Base-by-base conservation (phyloP, 768 basidiomycete genomes). In the Psilocybe cubensis region DNA sequence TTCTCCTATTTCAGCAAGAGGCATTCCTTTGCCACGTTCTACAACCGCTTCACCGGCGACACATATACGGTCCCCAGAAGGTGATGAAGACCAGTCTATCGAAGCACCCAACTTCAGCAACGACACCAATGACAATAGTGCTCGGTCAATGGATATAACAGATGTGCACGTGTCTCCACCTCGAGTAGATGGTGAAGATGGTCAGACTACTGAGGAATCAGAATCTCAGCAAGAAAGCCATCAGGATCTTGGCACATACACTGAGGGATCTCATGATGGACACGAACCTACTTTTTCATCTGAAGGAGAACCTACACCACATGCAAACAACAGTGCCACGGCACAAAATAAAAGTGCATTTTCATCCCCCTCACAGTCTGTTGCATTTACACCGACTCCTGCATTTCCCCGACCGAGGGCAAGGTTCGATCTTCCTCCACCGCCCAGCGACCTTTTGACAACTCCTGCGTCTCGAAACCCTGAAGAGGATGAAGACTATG, bases 261-360 rank as follows among this genome's bases (percentile, higher is more conserved):
- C 61, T 21, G 59, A 69, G 53, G 52, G 52, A 21, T 64, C 60
- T 18, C 61, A 56, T 38, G 63, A 71, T 20, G 63, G 68, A 56
- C 72, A 66, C 31, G 87, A 89, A 48, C 86, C 88, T 4, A 91
- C 89, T 0, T 91, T 91, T 65, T 89, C 89, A 0, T 89, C 89
- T 9, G 86, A 88, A 29, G 86, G 81, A 12, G 82, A 75, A 3
- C 67, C 69, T 47, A 74, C 75, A 35, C 74, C 71, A n/a, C 74
- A 75, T 62, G 63, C 65, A 1, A 68, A 58, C 48, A 64, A 65
- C 57, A 61, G 70, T 57, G 46, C 68, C 60, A 40, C 60, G 47
- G 27, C 21, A 21, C 56, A 66, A 68, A 71, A 62, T 73, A 5
- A 80, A 2, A 76, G 70, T 29, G 75, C 76, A 4, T 76, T 77